These are phyloP conservation scores for Allantophomopsis lycopodina DNA, from an alignment of 2,329 filamentous ascomycete genomes.

Conservation along the genomic window DNA sequence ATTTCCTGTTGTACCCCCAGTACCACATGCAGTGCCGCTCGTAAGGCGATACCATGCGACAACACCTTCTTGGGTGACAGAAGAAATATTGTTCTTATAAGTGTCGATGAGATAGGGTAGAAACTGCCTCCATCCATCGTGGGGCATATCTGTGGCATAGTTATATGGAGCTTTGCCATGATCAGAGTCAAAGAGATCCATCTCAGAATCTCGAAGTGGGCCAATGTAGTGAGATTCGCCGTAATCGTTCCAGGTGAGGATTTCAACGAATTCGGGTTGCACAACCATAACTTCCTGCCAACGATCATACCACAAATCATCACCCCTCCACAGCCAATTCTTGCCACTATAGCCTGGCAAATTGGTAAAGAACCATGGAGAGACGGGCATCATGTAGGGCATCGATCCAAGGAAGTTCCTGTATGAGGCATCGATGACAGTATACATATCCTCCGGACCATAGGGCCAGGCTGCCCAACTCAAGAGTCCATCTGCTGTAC, in stretches of 20 bases:
- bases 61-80: not conserved
- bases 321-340: constrained; percentile 47
- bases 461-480: constrained; percentile 25
- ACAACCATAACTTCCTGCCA: constrained; percentile 32
- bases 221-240: constrained; percentile 34
- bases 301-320: constrained; percentile 41
- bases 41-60: not conserved
- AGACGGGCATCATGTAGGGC: constrained; percentile 23
- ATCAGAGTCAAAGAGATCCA: not conserved
- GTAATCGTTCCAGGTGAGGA: constrained; percentile 33
- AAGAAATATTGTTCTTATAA: not conserved
- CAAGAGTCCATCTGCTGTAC: constrained; percentile 16
- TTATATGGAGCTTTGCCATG: constrained; percentile 19
- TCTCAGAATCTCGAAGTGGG: constrained; percentile 23
- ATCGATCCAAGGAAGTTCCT: not conserved
- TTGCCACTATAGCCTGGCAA: constrained; percentile 21
- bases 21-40: not conserved
- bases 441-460: constrained; percentile 2
- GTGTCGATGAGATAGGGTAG: constrained; percentile 1
- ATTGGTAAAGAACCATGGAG: constrained; percentile 44
- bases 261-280: constrained; percentile 26
- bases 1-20: not conserved
- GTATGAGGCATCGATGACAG: not conserved
- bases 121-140: constrained; percentile 18
- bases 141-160: constrained; percentile 30